Evolutionary conservation across 2,329 filamentous ascomycete species (phyloP), one percentile per base, ranked within the genome.

Genomic region (Sporothrix protearum): DNA sequence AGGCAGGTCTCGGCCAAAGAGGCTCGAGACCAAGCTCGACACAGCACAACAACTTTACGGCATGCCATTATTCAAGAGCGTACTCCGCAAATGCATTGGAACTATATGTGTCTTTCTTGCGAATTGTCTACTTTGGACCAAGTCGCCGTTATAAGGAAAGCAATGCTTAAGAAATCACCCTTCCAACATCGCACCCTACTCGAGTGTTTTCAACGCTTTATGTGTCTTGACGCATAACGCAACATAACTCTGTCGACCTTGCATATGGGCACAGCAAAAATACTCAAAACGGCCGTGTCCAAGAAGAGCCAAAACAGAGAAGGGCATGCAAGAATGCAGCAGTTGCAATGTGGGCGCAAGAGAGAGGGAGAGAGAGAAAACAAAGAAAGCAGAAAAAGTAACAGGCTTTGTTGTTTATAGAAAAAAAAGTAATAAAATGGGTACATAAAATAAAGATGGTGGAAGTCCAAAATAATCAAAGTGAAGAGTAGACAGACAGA

Each of bases 371-470:
- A 7, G 10, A n/a, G 39, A 49, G 42, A 30, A 64, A 66, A 49
- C n/a, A 33, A n/a, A n/a, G 12, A 7, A 19, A n/a, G 39, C 8
- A 49, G 42, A 30, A 64, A 66, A 49, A 22, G 12, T 7, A 33
- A 33, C 22, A 66, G 42, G 63, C 63, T 49, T 66, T 66, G 39
- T 66, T 66, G 63, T 66, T 66, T 66, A 66, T 66, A 19, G 42
- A 49, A n/a, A 47, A 33, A 33, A 49, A 36, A 30, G 42, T 33
- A 49, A 47, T 47, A 49, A 66, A 28, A 66, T 47, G 63, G 49
- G 63, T 47, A 47, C 30, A 66, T 66, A 45, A 47, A 49, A 66
- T 66, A 45, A 47, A 33, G 19, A 49, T 49, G 22, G 10, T 25
- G 22, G 16, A 42, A 63, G 28, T 25, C 49, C 9, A 45, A 63